Base-by-base conservation (phyloP, 352 stramenopile species). In the Pythium sp. region DNA sequence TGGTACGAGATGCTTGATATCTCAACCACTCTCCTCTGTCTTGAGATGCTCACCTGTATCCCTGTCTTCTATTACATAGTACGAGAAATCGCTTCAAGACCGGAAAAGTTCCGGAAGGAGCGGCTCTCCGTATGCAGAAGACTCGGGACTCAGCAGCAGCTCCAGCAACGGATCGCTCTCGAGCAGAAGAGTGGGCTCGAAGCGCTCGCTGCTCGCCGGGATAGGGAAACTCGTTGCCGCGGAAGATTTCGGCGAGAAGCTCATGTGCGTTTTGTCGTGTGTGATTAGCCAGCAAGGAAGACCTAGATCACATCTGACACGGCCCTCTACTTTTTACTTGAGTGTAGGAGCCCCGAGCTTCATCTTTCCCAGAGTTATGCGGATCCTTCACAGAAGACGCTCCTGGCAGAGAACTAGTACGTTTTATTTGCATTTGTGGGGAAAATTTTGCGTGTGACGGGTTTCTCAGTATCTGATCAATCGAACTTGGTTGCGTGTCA, bases 141-240 rank as follows among this genome's bases (percentile, higher is more conserved):
- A 63, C 8, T 6, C 32, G 7, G 66, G 64, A n/a, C 59, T 72
- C 20, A 26, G 1, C 56, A 49, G 20, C 32, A 62, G 26, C 56
- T 49, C 12, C 11, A 62, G 18, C 43, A 57, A 26, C 12, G 70
- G 71, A 20, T 78, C 69, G 12, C 67, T 86, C 22, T 81, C 76
- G 41, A 72, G 80, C 5, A 79, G 76, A 41, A 73, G 77, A 57
- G 58, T 89, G 14, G 78, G 88, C 58, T 79, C 80, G 1, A 80
- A 79, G 14, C 76, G 77, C 43, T 94, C 84, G 4, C 66, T 94
- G n/a, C 84, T 94, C 18, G 84, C 84, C 14, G 86, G 84, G 0
- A 92, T 94, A 30, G 84, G 84, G 15, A 90, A 92, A 22, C 69
- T 88, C 5, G 80, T 94, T n/a, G 81, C 86, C 18, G 72, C 78